A percentile compares a stretch with the other conserved stretches of the same genome.
Conservation (phyloP, 2,329 filamentous ascomycete species). For the Elsinoe perseae region DNA sequence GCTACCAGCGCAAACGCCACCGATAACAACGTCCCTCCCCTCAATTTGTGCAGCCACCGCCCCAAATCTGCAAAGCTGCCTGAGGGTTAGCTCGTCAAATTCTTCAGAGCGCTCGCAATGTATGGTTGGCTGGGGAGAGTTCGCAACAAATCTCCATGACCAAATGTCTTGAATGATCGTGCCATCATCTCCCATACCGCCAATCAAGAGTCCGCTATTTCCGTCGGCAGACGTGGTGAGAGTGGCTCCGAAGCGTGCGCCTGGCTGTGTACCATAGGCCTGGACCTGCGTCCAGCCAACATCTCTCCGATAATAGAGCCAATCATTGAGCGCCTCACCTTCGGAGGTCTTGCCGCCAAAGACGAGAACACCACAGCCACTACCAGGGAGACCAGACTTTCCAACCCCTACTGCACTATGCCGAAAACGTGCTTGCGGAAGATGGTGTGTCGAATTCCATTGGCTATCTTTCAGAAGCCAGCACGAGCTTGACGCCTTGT, state of each 20-base stretch:
- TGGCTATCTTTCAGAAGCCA: constrained; percentile 59
- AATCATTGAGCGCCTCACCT: constrained; percentile 37
- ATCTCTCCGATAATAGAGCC: constrained; percentile 39
- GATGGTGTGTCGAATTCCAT: constrained; percentile 58
- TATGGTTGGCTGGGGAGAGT: constrained; percentile 22
- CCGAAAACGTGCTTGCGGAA: constrained; percentile 67
- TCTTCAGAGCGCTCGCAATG: neutral
- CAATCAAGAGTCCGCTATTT: constrained; percentile 56
- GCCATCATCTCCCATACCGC: constrained; percentile 62
- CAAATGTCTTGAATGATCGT: constrained; percentile 56
- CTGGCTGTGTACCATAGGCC: constrained; percentile 30
- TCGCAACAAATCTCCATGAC: constrained; percentile 51
- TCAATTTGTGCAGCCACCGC: constrained; percentile 43
- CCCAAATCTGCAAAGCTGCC: constrained; percentile 41
- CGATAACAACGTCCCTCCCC: constrained; percentile 44
- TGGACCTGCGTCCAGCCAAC: constrained; percentile 41
- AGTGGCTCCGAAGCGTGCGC: constrained; percentile 50
- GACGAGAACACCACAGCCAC: constrained; percentile 33
- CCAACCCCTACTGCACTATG: constrained; percentile 55
- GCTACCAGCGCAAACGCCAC: constrained; percentile 42
- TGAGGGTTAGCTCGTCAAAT: neutral
- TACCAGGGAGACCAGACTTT: constrained; percentile 30
- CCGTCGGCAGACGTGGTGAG: constrained; percentile 35
- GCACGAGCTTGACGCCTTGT: constrained; percentile 60
- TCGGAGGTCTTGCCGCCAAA: constrained; percentile 41